Evolutionary conservation across 345 rosid genomes (phyloP).

Genomic region (Euphorbia peplus): DNA sequence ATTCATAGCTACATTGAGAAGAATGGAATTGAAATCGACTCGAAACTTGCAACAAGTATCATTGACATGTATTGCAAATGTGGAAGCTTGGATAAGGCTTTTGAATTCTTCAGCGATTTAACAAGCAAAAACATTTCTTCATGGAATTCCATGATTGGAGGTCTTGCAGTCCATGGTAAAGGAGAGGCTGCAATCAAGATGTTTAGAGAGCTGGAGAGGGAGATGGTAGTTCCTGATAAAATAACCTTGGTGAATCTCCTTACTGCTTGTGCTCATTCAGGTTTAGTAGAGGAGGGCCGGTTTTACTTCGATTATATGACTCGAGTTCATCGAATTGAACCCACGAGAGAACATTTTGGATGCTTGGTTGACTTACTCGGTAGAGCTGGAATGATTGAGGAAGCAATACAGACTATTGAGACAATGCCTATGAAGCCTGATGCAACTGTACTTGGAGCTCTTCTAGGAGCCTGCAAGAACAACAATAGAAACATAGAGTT

Average conservation of each 20-base stretch:
- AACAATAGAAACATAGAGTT: slow-evolving; percentile 32
- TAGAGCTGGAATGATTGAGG: slow-evolving; percentile 41
- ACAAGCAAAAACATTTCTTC: slow-evolving; percentile 29
- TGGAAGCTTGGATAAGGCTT: slow-evolving; percentile 45
- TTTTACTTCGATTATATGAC: slow-evolving; percentile 32
- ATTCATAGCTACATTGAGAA: slow-evolving; percentile 30
- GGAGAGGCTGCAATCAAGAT: slow-evolving; percentile 36
- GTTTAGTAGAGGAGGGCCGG: slow-evolving; percentile 37
- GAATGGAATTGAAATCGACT: slow-evolving; percentile 29
- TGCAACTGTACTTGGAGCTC: slow-evolving; percentile 36
- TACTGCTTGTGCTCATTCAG: slow-evolving; percentile 44
- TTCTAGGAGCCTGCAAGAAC: slow-evolving; percentile 42
- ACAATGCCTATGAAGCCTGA: slow-evolving; percentile 39
- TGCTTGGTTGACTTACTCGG: slow-evolving; percentile 49
- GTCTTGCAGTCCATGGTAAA: slow-evolving; percentile 39
- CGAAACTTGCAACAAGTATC: slow-evolving; percentile 41
- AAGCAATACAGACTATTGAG: slow-evolving; percentile 32
- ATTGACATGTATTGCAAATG: slow-evolving; percentile 54
- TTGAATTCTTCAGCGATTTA: slow-evolving; percentile 29
- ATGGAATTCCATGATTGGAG: slow-evolving; percentile 49
- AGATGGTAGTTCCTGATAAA: slow-evolving; percentile 29
- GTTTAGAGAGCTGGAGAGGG: slow-evolving; percentile 36
- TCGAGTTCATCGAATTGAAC: slow-evolving; percentile 27
- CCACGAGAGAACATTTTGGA: slow-evolving; percentile 33
- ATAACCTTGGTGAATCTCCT: slow-evolving; percentile 41